phyloP scores from a whole-genome alignment of 768 basidiomycete species.

The Mycena leptocephala region DNA sequence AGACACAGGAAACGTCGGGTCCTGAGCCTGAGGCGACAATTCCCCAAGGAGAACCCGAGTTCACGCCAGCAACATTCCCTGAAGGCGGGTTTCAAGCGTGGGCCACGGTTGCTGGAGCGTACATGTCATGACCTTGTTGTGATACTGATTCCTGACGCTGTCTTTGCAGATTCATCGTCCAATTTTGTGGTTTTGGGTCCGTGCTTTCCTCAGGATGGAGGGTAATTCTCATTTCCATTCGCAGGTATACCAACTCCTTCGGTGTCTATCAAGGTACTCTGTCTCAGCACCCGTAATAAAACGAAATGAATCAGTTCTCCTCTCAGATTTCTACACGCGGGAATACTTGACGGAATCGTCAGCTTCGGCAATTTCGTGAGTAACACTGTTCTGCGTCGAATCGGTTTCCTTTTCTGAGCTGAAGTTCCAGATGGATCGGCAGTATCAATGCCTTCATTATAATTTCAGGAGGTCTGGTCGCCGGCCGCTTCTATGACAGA shows the following conservation, averaged over 20 bases:
- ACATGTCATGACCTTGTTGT: no score
- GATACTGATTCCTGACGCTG: no score
- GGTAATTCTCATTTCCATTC: background rate
- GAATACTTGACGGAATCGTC: background rate
- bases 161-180: background rate
- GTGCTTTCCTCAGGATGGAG: background rate
- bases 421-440: conserved; percentile 5
- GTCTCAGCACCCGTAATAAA: no score
- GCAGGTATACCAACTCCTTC: background rate
- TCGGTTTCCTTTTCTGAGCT: no score
- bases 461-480: background rate
- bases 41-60: no score
- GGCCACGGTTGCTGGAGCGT: no score
- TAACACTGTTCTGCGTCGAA: no score
- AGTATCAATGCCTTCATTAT: background rate
- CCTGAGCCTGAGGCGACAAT: no score
- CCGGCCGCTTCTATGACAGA: background rate
- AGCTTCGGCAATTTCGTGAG: background rate
- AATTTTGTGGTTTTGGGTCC: background rate
- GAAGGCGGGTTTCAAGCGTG: no score
- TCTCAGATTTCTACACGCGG: background rate
- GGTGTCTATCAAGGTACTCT: background rate
- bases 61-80: no score
- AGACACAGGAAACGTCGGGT: no score
- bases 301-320: no score